Percentiles rank a stretch among this genome's conserved stretches.
Evolutionary conservation across 306 rosid species (phyloP).

Genomic region (Dicorynia guianensis): DNA sequence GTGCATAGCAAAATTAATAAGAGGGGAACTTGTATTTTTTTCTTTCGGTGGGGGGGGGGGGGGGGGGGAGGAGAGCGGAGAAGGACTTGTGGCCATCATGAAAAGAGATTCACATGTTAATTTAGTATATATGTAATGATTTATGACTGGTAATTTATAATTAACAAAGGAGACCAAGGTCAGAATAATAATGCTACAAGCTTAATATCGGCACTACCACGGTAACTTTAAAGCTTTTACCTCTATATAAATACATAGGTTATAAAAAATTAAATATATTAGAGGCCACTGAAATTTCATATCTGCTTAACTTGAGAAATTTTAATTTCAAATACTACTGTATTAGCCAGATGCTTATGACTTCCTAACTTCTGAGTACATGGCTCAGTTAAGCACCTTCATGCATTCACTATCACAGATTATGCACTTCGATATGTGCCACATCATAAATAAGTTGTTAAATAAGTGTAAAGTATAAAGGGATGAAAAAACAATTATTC

Average conservation of each 20-base stretch:
- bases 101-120: background rate
- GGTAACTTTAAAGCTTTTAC: background rate
- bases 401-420: too few species aligned
- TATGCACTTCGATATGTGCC: too few species aligned
- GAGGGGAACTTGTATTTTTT: too few species aligned
- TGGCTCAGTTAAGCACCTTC: too few species aligned
- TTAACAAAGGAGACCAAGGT: slow-evolving; percentile 2
- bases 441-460: too few species aligned
- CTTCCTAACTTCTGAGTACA: too few species aligned
- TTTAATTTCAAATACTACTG: too few species aligned
- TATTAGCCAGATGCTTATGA: too few species aligned
- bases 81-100: background rate
- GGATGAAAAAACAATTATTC: too few species aligned
- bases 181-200: background rate
- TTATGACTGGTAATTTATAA: background rate
- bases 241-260: background rate
- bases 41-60: too few species aligned
- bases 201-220: background rate
- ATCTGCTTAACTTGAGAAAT: background rate
- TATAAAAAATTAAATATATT: background rate
- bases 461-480: too few species aligned
- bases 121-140: background rate
- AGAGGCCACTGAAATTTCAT: background rate
- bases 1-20: background rate
- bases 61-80: too few species aligned